Conservation (phyloP, 352 stramenopile genomes). For the Phytophthora chlamydospora region DNA sequence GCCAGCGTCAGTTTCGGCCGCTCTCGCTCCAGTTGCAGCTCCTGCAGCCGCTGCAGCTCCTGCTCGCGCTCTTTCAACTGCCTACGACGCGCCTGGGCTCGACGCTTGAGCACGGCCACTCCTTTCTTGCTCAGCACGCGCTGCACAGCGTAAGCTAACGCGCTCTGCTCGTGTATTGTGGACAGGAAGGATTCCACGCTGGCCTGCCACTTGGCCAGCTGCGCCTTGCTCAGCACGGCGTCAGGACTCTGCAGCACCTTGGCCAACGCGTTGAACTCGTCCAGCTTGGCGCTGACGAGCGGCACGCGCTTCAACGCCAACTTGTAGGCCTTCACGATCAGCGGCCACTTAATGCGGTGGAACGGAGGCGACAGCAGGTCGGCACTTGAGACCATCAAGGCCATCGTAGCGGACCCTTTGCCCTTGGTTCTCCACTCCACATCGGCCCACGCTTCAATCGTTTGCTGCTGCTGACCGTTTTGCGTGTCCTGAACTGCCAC, state of each 20-base stretch:
- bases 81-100: conserved; percentile 46
- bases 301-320: conserved; percentile 42
- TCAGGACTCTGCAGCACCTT: conserved; percentile 52
- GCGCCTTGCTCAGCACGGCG: conserved; percentile 48
- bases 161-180: conserved; percentile 34
- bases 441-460: conserved; percentile 36
- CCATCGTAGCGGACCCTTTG: conserved; percentile 23
- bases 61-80: conserved; percentile 58
- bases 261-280: conserved; percentile 66
- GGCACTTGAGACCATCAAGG: conserved; percentile 46
- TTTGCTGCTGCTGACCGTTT: conserved; percentile 7
- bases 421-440: conserved; percentile 55
- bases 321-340: conserved; percentile 58
- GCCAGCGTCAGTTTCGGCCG: conserved; percentile 46
- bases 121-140: conserved; percentile 62
- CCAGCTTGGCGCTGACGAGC: conserved; percentile 61
- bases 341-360: conserved; percentile 55
- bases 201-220: conserved; percentile 59
- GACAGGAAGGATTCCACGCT: conserved; percentile 48
- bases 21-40: conserved; percentile 47
- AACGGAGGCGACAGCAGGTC: conserved; percentile 65
- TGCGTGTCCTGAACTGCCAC: conserved; percentile 34
- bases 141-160: conserved; percentile 37
- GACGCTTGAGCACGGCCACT: conserved; percentile 39
- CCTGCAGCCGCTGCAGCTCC: conserved; percentile 50